Conservation (phyloP, 164 flowering plant species). For the Houttuynia cordata region DNA sequence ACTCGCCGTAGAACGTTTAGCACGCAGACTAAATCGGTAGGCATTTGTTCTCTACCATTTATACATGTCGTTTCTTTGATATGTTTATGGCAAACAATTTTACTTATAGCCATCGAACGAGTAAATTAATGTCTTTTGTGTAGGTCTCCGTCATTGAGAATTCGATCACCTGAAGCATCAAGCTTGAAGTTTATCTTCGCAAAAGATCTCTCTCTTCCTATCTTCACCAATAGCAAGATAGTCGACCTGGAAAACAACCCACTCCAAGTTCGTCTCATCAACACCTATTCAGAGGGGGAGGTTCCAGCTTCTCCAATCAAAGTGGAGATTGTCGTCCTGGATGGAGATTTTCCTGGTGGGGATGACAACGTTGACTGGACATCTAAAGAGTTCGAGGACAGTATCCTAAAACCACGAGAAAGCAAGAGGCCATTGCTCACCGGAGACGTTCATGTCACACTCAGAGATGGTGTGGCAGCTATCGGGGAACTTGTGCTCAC, state of each 20-base stretch:
- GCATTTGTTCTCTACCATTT: not conserved
- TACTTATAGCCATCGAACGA: not conserved
- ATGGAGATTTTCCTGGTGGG: conserved; percentile 40
- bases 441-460: conserved; percentile 32
- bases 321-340: conserved; percentile 43
- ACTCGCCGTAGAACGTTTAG: not conserved
- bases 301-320: conserved; percentile 26
- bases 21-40: not conserved
- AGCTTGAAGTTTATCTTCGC: conserved; percentile 30
- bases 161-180: conserved; percentile 32
- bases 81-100: not conserved
- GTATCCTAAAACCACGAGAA: conserved; percentile 35
- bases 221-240: conserved; percentile 55
- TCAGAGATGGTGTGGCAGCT: conserved; percentile 30
- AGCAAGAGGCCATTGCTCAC: conserved; percentile 56
- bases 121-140: not conserved
- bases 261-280: conserved; percentile 27
- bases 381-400: conserved; percentile 30
- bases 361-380: conserved; percentile 29
- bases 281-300: conserved; percentile 10
- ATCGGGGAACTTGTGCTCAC: conserved; percentile 47
- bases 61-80: too few relatives aligned
- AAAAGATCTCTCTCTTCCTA: conserved; percentile 30
- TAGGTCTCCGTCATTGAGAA: conserved; percentile 27
- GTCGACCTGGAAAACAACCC: conserved; percentile 23